phyloP scores from a whole-genome alignment of 176 grass and related monocot species.

The Poa pratensis region DNA sequence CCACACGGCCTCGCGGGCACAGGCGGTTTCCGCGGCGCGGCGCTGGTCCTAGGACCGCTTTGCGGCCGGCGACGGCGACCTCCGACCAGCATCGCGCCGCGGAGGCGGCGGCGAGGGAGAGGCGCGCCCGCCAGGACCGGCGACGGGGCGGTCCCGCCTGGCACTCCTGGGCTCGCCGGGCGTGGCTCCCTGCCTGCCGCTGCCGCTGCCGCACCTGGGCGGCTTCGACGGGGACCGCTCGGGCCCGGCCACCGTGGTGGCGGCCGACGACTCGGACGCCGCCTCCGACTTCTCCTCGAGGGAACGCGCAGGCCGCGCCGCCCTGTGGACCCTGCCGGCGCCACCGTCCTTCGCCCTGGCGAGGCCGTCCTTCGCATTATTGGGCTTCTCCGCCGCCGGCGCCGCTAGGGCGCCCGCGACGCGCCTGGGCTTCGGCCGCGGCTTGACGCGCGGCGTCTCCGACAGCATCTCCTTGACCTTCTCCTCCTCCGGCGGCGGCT shows the following conservation, averaged over 20 bases:
- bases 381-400: conserved; percentile 32
- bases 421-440: conserved; percentile 27
- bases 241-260: conserved; percentile 36
- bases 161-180: conserved; percentile 47
- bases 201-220: conserved; percentile 35
- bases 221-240: conserved; percentile 54
- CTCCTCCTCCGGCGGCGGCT: conserved; percentile 70
- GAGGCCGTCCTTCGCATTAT: conserved; percentile 33
- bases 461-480: conserved; percentile 96
- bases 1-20: conserved; percentile 32
- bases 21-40: conserved; percentile 31
- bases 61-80: conserved; percentile 66
- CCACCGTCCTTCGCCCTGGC: conserved; percentile 39
- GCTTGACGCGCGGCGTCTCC: conserved; percentile 61
- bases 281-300: conserved; percentile 46
- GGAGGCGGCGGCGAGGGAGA: conserved; percentile 49
- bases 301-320: background rate
- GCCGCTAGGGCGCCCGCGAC: conserved; percentile 39
- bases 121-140: conserved; percentile 33
- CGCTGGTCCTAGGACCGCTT: conserved; percentile 56
- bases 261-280: conserved; percentile 57
- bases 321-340: background rate
- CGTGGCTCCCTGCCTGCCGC: conserved; percentile 24
- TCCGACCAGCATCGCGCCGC: conserved; percentile 50
- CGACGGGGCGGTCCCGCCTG: conserved; percentile 40